Evolutionary conservation across 805 yeast species (phyloP), one percentile per base, ranked within the genome.

Genomic region (Candida adriatica): DNA sequence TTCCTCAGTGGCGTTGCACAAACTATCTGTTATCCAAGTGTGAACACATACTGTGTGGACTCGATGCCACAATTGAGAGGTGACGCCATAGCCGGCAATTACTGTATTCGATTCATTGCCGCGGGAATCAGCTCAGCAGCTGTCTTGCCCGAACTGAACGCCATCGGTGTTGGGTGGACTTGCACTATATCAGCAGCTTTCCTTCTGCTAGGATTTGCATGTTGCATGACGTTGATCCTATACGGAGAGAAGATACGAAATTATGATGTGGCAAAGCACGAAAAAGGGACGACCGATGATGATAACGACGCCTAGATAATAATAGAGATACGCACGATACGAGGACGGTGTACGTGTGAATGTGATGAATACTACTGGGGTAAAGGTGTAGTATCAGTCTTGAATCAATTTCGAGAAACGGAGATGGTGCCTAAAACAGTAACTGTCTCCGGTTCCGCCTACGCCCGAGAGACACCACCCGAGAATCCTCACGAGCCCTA

Each of bases 21-120:
- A 45, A 69, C 77, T 0, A 53, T 65, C 16, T 49, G 63, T 8
- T 74, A 70, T 43, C 76, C 79, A 1, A 61, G 70, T 13, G 45
- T 69, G 24, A 74, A 74, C 42, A 65, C 79, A 3, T 74, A 74
- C 45, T 71, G 78, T 52, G 71, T 73, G 16, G 81, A 74, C 42
- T 64, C 72, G 5, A 59, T 71, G 65, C 77, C 78, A 1, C 60
- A 67, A 19, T 46, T 73, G 26, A 62, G 61, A 20, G 75, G 78
- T 14, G 79, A 68, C 44, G 78, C 74, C 2, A 66, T 74, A 25
- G 75, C 70, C 0, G 64, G 73, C 7, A 73, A 72, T 41, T 74
- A 74, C 36, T 62, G 68, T 30, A 49, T 66, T 2, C 51, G 81
- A 29, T 72, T 64, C 42, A 36, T 69, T 1, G 69, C 73, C 6